Evolutionary conservation across 2,329 filamentous ascomycete species (phyloP), one percentile per base, ranked within the genome.

Genomic region (Microdochium paspali): DNA sequence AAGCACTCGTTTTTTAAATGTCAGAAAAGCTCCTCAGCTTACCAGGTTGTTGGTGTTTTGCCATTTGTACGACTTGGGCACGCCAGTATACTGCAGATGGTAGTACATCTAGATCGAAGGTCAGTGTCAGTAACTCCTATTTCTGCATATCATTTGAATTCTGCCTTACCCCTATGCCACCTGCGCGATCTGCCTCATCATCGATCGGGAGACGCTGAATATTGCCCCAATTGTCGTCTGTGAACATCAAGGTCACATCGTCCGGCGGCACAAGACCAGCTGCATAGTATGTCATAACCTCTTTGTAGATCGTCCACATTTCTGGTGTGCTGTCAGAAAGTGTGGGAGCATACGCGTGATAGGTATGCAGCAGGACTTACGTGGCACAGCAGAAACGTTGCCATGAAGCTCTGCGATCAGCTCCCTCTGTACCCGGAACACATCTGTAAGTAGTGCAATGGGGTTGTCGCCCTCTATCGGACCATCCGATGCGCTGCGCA

Each of bases 231-330:
- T 82, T 84, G 57, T 84, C 80, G 53, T 84, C 80, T 0, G 77
- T 72, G 73, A 78, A 84, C 2, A 84, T 64, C 3, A 84, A 66
- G 0, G 76, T 83, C 28, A 84, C 73, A 55, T 81, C 73, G 25
- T 84, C 79, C 0, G 76, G 74, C 2, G 85, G 51, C 2, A 67
- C 65, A 58, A 87, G 71, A 2, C 83, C 83, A 15, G 76, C 70
- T 49, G 83, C 77, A 49, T 82, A 79, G 59, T 87, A 87, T 6
- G 77, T 76, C 63, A 84, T 81, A 2, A 88, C 82, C 59, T 88
- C 84, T 58, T 86, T 87, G 64, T 87, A 88, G 51, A 87, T 65
- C 55, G 82, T 85, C 82, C 84, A 87, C 64, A 82, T 73, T 61
- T 87, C 79, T 54, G 70, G 12, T 18, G 18, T 21, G 13, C 18